These are phyloP conservation scores for Amanita rubescens DNA, from an alignment of 768 basidiomycete genomes.

Conservation along the genomic window DNA sequence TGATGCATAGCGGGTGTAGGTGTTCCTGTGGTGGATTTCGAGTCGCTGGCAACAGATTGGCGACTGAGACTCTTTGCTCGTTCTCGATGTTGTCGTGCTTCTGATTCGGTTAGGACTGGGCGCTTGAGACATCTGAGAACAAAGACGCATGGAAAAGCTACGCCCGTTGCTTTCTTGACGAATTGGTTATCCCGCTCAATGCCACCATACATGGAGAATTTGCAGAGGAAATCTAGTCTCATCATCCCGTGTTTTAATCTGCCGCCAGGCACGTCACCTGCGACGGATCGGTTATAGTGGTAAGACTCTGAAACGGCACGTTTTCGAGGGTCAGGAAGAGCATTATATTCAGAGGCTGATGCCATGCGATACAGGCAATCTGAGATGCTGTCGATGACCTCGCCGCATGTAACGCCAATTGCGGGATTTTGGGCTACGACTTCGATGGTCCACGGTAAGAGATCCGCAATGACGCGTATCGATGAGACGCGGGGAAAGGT, in stretches of 20 bases:
- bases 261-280: conserved; percentile 62
- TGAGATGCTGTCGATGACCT: conserved; percentile 51
- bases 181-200: conserved; percentile 37
- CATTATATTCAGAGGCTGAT: conserved; percentile 44
- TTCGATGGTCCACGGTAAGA: conserved; percentile 50
- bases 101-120: conserved; percentile 42
- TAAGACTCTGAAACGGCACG: conserved; percentile 46
- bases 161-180: conserved; percentile 38
- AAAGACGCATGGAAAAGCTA: conserved; percentile 49
- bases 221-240: conserved; percentile 59
- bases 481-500: conserved; percentile 52
- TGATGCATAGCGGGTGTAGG: neutral
- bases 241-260: conserved; percentile 54
- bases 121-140: conserved; percentile 45
- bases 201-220: conserved; percentile 57
- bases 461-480: conserved; percentile 45
- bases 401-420: conserved; percentile 61
- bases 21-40: neutral
- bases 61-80: conserved; percentile 16
- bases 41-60: neutral
- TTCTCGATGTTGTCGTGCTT: conserved; percentile 38
- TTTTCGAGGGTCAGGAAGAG: conserved; percentile 27
- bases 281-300: conserved; percentile 57
- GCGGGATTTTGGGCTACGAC: conserved; percentile 34
- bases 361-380: conserved; percentile 43